phyloP scores from a whole-genome alignment of 73 alveolate species.

The Urostyla sp. region DNA sequence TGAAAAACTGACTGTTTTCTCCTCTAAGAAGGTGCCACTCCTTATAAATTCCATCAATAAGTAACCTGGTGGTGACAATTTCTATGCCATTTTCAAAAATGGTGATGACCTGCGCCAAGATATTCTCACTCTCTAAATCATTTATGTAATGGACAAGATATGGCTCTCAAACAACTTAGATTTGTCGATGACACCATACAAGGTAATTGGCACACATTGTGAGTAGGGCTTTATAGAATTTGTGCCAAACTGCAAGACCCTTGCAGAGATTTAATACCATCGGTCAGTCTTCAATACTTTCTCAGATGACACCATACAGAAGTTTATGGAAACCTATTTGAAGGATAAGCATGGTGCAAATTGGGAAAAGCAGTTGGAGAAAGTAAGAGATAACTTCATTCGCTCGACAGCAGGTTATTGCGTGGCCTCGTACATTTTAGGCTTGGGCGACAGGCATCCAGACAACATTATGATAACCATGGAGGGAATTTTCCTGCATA shows the following conservation, averaged over 20 bases:
- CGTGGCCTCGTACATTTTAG: conserved; percentile 91
- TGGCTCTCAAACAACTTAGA: conserved; percentile 83
- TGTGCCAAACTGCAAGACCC: conserved; percentile 78
- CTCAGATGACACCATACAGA: conserved; percentile 63
- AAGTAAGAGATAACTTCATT: conserved; percentile 75
- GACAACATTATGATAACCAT: conserved; percentile 94
- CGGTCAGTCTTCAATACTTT: conserved; percentile 69
- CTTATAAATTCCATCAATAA: conserved; percentile 21
- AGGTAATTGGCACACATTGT: conserved; percentile 88
- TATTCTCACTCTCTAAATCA: conserved; percentile 85
- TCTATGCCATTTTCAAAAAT: conserved; percentile 80
- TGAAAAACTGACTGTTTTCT: conserved; percentile 60
- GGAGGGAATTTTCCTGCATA: conserved; percentile 95
- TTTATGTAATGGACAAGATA: conserved; percentile 85
- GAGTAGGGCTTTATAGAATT: conserved; percentile 83
- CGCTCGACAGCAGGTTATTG: conserved; percentile 96
- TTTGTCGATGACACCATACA: conserved; percentile 83
- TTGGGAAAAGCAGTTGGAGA: conserved; percentile 50
- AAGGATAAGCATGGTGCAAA: conserved; percentile 22
- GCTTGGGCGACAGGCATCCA: conserved; percentile 97
- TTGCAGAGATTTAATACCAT: conserved; percentile 83
- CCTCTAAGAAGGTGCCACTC: conserved; percentile 70
- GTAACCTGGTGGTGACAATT: conserved; percentile 75
- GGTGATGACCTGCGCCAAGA: conserved; percentile 93
- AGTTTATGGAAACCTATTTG: conserved; percentile 42